Evolutionary conservation across 768 basidiomycete genomes (phyloP).

Genomic region (Leccinum pellstonianum): DNA sequence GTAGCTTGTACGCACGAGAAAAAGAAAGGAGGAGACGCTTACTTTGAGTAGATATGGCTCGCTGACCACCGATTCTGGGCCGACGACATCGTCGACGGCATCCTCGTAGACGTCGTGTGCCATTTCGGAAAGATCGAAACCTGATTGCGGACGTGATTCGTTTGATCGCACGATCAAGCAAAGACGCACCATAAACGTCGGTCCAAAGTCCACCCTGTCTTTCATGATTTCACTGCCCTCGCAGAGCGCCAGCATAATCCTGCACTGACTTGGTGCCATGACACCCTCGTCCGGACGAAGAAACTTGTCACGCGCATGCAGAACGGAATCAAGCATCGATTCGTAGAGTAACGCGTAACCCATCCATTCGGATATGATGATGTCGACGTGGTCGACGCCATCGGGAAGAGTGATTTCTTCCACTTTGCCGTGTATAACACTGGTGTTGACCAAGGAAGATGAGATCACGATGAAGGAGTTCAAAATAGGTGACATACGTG

Average conservation of each 20-base stretch:
- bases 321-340: conserved; percentile 95
- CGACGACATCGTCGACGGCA: conserved; percentile 79
- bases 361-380: conserved; percentile 99
- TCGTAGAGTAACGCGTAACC: conserved; percentile 90
- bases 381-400: conserved; percentile 74
- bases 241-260: conserved; percentile 81
- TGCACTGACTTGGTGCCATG: conserved; percentile 89
- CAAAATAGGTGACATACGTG: conserved; percentile 41
- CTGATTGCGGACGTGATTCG: conserved; percentile 36
- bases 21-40: conserved; percentile 8
- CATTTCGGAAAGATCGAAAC: conserved; percentile 90
- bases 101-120: conserved; percentile 70
- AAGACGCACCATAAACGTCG: conserved; percentile 79
- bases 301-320: conserved; percentile 85
- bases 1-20: neutral
- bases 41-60: conserved; percentile 69
- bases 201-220: conserved; percentile 85
- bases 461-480: conserved; percentile 1
- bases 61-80: conserved; percentile 62
- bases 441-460: conserved; percentile 23
- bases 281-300: conserved; percentile 66
- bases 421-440: conserved; percentile 86
- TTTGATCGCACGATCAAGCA: neutral
- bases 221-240: conserved; percentile 73
- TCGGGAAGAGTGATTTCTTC: conserved; percentile 83